These are phyloP conservation scores for Fusarium sp. DNA, from an alignment of 2,329 filamentous ascomycete species.

Conservation along the genomic window DNA sequence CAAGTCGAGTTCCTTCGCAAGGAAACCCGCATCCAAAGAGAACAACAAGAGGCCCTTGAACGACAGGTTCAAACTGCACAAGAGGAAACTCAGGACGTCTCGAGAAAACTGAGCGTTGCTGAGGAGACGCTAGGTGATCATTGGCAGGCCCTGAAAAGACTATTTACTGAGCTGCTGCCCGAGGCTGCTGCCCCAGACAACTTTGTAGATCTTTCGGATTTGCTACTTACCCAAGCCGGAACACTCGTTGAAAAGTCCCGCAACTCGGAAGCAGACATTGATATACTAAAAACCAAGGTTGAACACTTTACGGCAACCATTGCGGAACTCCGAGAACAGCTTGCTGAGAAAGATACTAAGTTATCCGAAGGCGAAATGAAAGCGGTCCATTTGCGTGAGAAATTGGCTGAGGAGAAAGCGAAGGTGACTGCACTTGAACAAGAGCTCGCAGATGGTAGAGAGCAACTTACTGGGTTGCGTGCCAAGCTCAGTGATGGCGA, in stretches of 20 bases:
- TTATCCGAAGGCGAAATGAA: slow-evolving; percentile 62
- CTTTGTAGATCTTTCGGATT: slow-evolving; percentile 65
- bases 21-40: slow-evolving; percentile 66
- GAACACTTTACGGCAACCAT: slow-evolving; percentile 66
- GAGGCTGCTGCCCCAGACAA: slow-evolving; percentile 64
- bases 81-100: slow-evolving; percentile 62
- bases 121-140: slow-evolving; percentile 64
- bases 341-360: slow-evolving; percentile 62
- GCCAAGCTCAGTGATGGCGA: slow-evolving; percentile 82
- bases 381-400: slow-evolving; percentile 63
- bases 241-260: slow-evolving; percentile 69
- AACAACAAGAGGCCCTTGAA: slow-evolving; percentile 68
- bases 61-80: slow-evolving; percentile 64
- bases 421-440: slow-evolving; percentile 63
- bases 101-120: slow-evolving; percentile 59
- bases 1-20: slow-evolving; percentile 71
- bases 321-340: slow-evolving; percentile 65
- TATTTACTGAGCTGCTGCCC: slow-evolving; percentile 67
- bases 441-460: slow-evolving; percentile 71
- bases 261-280: slow-evolving; percentile 66
- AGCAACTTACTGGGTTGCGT: slow-evolving; percentile 74
- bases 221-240: slow-evolving; percentile 65
- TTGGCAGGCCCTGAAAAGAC: slow-evolving; percentile 63
- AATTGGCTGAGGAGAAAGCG: slow-evolving; percentile 62
- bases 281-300: slow-evolving; percentile 70